These are phyloP conservation scores for Phlebiopsis flavidoalba DNA, from an alignment of 768 basidiomycete species.

Conservation along the genomic window DNA sequence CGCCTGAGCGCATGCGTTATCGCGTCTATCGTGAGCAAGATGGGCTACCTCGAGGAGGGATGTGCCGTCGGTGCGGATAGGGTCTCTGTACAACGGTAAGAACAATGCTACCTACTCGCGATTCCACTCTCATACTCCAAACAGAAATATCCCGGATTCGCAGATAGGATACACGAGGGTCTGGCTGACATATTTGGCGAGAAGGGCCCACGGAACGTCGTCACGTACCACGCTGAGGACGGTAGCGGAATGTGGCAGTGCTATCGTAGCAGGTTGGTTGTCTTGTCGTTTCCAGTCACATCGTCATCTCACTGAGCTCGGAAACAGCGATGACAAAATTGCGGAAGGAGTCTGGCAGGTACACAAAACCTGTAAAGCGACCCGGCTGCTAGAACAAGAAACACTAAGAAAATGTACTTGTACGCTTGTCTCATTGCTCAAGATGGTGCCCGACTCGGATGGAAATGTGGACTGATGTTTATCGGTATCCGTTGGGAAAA, in stretches of 20 bases:
- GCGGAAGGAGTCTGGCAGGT: constrained; percentile 64
- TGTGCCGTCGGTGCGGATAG: constrained; percentile 90
- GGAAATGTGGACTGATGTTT: background rate
- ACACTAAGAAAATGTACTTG: background rate
- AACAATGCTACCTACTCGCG: constrained; percentile 6
- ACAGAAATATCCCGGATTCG: constrained; percentile 96
- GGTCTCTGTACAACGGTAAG: constrained; percentile 91
- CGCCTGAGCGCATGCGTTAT: constrained; percentile 93
- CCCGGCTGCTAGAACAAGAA: background rate
- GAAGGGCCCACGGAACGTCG: constrained; percentile 79
- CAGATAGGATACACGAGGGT: constrained; percentile 90
- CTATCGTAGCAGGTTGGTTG: constrained; percentile 94
- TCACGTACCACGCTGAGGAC: constrained; percentile 83
- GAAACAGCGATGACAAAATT: constrained; percentile 92
- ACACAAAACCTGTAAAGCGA: constrained; percentile 39
- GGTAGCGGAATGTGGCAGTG: constrained; percentile 93
- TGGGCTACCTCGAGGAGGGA: constrained; percentile 87
- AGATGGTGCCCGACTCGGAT: background rate
- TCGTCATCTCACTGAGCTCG: too few relatives aligned
- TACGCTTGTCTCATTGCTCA: background rate
- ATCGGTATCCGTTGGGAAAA: background rate
- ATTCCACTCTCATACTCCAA: background rate
- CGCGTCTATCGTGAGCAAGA: constrained; percentile 93
- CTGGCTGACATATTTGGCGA: constrained; percentile 94
- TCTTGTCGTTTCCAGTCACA: too few relatives aligned